Evolutionary conservation across 306 rosid genomes (phyloP).

Genomic region (Delonix regia): DNA sequence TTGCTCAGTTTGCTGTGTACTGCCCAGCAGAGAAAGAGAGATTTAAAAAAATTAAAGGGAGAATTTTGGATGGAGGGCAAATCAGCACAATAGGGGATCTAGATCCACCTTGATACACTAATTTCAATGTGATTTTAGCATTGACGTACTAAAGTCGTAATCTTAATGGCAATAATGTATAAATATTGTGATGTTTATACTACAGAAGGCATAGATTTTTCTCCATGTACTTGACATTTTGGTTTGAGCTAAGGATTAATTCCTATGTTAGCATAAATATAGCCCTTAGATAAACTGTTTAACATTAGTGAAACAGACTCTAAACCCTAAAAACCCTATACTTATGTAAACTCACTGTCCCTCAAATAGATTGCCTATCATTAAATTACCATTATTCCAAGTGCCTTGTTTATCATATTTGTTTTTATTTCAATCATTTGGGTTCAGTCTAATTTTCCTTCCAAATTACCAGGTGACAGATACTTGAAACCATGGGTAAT

Average conservation of each 20-base stretch:
- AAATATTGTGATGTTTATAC: background rate
- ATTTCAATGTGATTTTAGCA: too few relatives aligned
- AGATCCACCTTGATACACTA: too few relatives aligned
- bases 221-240: background rate
- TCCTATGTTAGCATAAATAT: background rate
- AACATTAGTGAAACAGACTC: too few relatives aligned
- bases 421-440: background rate
- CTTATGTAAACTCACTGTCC: background rate
- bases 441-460: constrained; percentile 17
- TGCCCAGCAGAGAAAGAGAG: too few relatives aligned
- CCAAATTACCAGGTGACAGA: constrained; percentile 60
- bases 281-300: background rate
- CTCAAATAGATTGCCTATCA: background rate
- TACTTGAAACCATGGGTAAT: constrained; percentile 84
- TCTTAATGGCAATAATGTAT: background rate
- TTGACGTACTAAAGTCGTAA: too few relatives aligned
- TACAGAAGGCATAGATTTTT: background rate
- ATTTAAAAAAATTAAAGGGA: too few relatives aligned
- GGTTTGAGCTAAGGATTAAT: background rate
- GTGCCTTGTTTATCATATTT: background rate
- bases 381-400: background rate
- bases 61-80: too few relatives aligned
- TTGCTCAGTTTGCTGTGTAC: too few relatives aligned
- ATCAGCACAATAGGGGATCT: too few relatives aligned
- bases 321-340: too few relatives aligned